Evolutionary conservation across 1,284 basidiomycete species (phyloP), one percentile per base, ranked within the genome.

Genomic region (Gymnopus androsaceus): DNA sequence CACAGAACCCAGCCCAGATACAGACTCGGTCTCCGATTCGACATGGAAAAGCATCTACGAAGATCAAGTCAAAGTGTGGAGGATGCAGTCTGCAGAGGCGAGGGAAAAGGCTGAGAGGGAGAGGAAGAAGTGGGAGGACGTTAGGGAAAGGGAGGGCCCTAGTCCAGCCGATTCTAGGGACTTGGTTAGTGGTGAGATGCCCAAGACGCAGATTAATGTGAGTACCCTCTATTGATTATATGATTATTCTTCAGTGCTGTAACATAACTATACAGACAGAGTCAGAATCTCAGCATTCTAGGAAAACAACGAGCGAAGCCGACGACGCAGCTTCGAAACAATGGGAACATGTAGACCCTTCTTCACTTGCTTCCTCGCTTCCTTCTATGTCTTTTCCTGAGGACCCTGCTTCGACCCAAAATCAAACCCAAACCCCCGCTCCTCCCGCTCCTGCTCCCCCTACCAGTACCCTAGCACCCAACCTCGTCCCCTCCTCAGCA

Each of bases 61-160:
- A 51, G 71, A 80, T 0, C 87, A 91, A 54, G 74, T 91, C 8
- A 75, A 78, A 36, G 72, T 77, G 61, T 95, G 92, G 92, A 84
- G 85, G 37, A 82, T 82, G 25, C 82, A 88, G 65, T 88, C 86
- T 27, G 84, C 88, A 31, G 81, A 84, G 58, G 87, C 87, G 41
- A 85, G 92, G 50, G 76, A 81, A 63, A 91, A 88, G 67, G 88
- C 90, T 7, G 86, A 89, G 70, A 79, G 77, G 57, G 84, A 87
- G 65, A 83, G 90, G n/a, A 78, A 80, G 42, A 75, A 79, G 56
- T 90, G 90, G 83, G 90, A 91, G 66, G 76, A 74, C 30, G 73
- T 84, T 46, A 69, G 72, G 64, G 73, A 67, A 25, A 61, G 77
- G 71, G 69, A 75, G 66, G 68, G 67, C 67, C 62, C 68, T 17